Base-by-base conservation (phyloP, 805 yeast species). In the Kodamaea neixiangensis region DNA sequence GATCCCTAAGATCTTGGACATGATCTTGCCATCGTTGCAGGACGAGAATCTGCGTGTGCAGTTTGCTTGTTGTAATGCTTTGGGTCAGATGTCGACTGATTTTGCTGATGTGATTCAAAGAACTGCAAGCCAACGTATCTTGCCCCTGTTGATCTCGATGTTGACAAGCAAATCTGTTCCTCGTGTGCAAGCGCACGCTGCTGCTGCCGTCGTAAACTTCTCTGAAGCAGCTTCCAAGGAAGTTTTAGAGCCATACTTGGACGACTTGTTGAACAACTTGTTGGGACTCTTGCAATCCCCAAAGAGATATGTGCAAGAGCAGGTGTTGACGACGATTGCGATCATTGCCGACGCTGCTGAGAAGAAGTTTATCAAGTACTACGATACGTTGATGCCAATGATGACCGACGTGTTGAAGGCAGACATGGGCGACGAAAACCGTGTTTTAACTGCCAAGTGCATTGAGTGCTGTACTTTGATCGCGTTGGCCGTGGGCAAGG, bases 291-390 rank as follows among this genome's bases (percentile, higher is more conserved):
- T 94, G 51, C 91, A 88, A 65, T 82, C 92, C 52, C 94, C 96
- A 35, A 89, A 91, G 68, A 80, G 91, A 57, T 94, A 91, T 62
- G 97, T 94, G 43, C 98, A 94, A 72, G 99, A 94, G 65, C 99
- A 94, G 73, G 97, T 92, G 13, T 78, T 94, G 51, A 92, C 98
- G 9, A 94, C 98, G 0, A 92, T 94, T 68, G 97, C 98, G 17
- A 89, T 92, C 58, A 92, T 93, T 57, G 99, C 99, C 1, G 98
- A 93, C 70, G 96, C 97, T 13, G 97, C 98, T 3, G 90, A 90
- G 68, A 79, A 79, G 55, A 87, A 87, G 63, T 94, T 94, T 65
- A 78, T 83, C 60, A 93, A 92, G 71, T 94, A 94, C 66, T 94
- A 92, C 67, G 97, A 91, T 66, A 87, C 97, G 1, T 78, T 94